Evolutionary conservation across 2,329 filamentous ascomycete genomes (phyloP).

Genomic region (Fusarium algeriense): DNA sequence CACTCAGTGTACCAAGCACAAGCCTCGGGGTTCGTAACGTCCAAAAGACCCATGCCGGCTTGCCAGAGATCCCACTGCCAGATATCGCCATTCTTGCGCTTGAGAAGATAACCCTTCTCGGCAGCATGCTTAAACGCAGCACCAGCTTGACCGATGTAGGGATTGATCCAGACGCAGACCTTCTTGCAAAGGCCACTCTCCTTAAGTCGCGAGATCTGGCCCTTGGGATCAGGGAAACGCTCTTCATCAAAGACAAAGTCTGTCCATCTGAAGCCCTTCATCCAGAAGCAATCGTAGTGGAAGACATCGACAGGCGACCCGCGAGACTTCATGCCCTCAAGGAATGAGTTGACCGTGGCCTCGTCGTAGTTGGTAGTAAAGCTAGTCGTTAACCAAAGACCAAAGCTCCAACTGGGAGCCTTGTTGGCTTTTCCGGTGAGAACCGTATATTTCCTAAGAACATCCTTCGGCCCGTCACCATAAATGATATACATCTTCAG

Average conservation of each 20-base stretch:
- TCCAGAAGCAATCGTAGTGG: constrained; percentile 84
- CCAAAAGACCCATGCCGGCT: constrained; percentile 79
- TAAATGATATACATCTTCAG: constrained; percentile 82
- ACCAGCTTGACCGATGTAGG: constrained; percentile 78
- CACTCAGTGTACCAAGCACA: constrained; percentile 73
- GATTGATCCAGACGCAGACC: constrained; percentile 82
- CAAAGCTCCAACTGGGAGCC: constrained; percentile 80
- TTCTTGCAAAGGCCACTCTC: constrained; percentile 70
- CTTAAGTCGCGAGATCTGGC: constrained; percentile 74
- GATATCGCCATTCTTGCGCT: constrained; percentile 75
- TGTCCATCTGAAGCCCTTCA: constrained; percentile 80
- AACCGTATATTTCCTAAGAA: constrained; percentile 74
- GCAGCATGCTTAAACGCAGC: constrained; percentile 73
- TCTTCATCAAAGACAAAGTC: constrained; percentile 78
- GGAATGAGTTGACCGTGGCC: constrained; percentile 73
- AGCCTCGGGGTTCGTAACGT: constrained; percentile 79
- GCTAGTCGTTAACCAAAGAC: constrained; percentile 81
- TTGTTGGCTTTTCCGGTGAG: constrained; percentile 74
- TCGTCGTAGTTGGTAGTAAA: constrained; percentile 82
- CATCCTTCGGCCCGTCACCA: constrained; percentile 77
- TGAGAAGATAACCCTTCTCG: constrained; percentile 76
- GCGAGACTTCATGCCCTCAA: constrained; percentile 75
- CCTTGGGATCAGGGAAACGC: constrained; percentile 75
- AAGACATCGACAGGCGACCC: constrained; percentile 77
- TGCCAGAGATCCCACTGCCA: constrained; percentile 86